Evolutionary conservation across 2,329 filamentous ascomycete genomes (phyloP).

Genomic region (Colletotrichum sidae): DNA sequence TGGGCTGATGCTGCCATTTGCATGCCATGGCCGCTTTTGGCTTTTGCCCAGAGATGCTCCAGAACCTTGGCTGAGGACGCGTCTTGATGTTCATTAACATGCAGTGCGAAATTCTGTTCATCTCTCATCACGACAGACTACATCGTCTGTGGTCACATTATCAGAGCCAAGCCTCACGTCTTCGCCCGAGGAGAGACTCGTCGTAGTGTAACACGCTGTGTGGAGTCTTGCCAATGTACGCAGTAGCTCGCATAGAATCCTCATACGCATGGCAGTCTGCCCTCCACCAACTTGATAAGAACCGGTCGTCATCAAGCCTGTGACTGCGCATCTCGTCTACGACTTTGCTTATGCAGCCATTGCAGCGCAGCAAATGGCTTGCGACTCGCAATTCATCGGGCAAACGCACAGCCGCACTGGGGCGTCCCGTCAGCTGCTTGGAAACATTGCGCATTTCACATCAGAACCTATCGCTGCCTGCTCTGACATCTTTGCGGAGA

Average conservation of each 20-base stretch:
- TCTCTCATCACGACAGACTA: background rate
- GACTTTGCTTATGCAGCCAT: too few species aligned
- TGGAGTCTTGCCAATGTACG: background rate
- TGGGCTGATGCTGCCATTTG: conserved; percentile 10
- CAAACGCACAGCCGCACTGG: conserved; percentile 27
- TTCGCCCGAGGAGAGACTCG: conserved; percentile 5
- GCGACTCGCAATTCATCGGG: conserved; percentile 11
- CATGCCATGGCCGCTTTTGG: conserved; percentile 13
- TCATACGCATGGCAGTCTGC: conserved; percentile 13
- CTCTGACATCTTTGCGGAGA: background rate
- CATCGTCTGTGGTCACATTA: conserved; percentile 8
- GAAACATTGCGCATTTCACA: background rate
- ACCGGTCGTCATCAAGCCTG: too few species aligned
- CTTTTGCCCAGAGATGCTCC: conserved; percentile 5
- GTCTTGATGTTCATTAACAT: background rate
- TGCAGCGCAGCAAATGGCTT: background rate
- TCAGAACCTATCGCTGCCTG: too few species aligned
- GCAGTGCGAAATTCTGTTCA: background rate
- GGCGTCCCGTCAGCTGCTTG: conserved; percentile 2
- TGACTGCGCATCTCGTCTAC: too few species aligned
- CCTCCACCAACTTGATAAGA: too few species aligned
- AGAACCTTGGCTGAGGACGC: background rate
- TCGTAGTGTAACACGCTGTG: conserved; percentile 12
- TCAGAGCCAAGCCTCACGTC: conserved; percentile 13
- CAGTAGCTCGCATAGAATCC: background rate